Percentiles rank a stretch among this genome's conserved stretches.
Evolutionary conservation across 2,329 filamentous ascomycete genomes (phyloP).

Genomic region (Fusarium sp.): DNA sequence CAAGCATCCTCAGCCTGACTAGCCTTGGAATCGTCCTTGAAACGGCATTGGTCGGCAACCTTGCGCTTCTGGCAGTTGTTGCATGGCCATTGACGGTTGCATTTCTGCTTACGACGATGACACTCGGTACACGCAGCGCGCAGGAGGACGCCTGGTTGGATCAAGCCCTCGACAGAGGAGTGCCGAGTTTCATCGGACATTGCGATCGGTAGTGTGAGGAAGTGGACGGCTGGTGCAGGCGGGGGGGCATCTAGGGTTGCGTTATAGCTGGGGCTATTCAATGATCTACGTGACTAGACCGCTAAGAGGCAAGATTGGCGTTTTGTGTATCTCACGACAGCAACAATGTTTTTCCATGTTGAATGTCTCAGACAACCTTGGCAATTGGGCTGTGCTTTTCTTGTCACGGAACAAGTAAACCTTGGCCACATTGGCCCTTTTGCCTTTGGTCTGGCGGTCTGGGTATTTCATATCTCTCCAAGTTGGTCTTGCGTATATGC

Average conservation of each 20-base stretch:
- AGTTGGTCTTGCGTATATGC: too few relatives aligned
- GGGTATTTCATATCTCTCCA: too few relatives aligned
- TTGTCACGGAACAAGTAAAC: constrained; percentile 9
- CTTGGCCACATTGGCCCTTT: too few relatives aligned
- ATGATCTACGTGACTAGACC: constrained; percentile 7
- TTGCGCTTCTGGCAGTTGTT: constrained; percentile 25
- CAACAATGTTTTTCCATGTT: constrained; percentile 23
- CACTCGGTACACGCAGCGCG: constrained; percentile 22
- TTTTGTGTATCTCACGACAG: background rate
- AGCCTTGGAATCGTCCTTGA: constrained; percentile 17
- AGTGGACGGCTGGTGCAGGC: background rate
- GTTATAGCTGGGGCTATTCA: constrained; percentile 5
- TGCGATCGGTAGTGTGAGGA: background rate
- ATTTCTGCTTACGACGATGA: constrained; percentile 26
- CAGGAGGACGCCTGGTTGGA: constrained; percentile 5
- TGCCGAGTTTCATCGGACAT: constrained; percentile 28
- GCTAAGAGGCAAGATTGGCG: background rate
- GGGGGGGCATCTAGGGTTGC: constrained; percentile 7
- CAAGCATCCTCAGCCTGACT: constrained; percentile 2
- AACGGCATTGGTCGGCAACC: constrained; percentile 24
- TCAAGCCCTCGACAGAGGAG: background rate
- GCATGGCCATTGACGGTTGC: constrained; percentile 26
- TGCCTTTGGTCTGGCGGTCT: too few relatives aligned
- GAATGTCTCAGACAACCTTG: constrained; percentile 3
- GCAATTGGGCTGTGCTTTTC: background rate